A percentile compares a stretch with the other conserved stretches of the same genome.
Evolutionary conservation across 1,284 basidiomycete species (phyloP).

Genomic region (Ceratorhiza oryzae-sativae): DNA sequence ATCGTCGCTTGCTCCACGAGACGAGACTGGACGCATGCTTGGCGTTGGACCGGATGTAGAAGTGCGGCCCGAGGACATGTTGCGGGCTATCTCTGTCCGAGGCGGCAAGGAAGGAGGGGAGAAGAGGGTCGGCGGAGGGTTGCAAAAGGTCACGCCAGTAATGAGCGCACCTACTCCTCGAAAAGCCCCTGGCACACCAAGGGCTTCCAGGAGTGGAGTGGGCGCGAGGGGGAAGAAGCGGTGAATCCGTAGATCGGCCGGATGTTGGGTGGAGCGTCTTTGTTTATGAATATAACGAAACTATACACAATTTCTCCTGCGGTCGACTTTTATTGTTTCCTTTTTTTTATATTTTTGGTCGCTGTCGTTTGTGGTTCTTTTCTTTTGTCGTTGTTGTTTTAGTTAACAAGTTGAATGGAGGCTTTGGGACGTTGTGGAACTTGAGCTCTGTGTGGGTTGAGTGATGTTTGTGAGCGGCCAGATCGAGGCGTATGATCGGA

Average conservation of each 20-base stretch:
- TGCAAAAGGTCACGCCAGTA: slow-evolving; percentile 27
- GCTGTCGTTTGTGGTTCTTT: slow-evolving; percentile 1
- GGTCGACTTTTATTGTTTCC: background rate
- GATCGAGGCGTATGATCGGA: too few species aligned
- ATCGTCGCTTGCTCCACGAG: slow-evolving; percentile 10
- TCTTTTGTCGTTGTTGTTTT: background rate
- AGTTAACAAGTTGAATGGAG: slow-evolving; percentile 10
- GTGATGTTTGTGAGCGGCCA: too few species aligned
- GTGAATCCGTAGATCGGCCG: background rate
- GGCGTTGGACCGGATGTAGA: background rate
- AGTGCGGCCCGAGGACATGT: slow-evolving; percentile 1
- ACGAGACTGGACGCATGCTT: slow-evolving; percentile 26
- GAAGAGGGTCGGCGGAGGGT: background rate
- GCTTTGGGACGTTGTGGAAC: too few species aligned
- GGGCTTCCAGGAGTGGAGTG: slow-evolving; percentile 18
- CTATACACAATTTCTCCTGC: background rate
- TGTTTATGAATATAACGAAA: background rate
- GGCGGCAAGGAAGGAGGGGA: background rate
- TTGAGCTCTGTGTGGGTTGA: too few species aligned
- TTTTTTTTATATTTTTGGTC: background rate
- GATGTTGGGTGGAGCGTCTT: background rate
- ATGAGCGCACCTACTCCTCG: slow-evolving; percentile 21
- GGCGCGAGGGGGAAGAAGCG: slow-evolving; percentile 22
- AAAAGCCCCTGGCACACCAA: slow-evolving; percentile 24
- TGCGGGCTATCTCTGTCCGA: slow-evolving; percentile 5